These are phyloP conservation scores for Tulasnella sp. DNA, from an alignment of 768 basidiomycete species.

Conservation along the genomic window DNA sequence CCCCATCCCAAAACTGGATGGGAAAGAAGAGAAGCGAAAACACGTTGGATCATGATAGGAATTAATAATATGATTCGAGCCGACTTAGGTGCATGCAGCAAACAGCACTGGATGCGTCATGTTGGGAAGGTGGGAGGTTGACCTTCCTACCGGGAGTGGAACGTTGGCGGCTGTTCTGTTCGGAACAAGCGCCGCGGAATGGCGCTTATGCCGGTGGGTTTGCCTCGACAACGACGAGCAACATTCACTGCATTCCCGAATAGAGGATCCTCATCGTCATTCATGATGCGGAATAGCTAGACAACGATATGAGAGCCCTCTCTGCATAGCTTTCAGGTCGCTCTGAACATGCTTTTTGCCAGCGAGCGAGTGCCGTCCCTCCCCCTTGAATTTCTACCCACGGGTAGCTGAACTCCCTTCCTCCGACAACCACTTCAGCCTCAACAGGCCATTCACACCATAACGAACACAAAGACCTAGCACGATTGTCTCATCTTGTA, in stretches of 20 bases:
- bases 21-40: neutral
- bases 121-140: neutral
- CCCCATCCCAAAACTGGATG: neutral
- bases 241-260: neutral
- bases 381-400: neutral
- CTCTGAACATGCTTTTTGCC: neutral
- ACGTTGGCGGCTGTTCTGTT: neutral
- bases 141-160: neutral
- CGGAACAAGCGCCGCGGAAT: neutral
- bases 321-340: neutral
- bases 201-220: neutral
- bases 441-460: neutral
- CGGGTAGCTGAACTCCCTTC: neutral
- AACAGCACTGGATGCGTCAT: neutral
- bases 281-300: neutral
- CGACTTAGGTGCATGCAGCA: neutral
- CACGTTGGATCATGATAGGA: neutral
- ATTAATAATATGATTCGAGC: neutral
- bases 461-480: neutral
- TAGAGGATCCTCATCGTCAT: neutral
- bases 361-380: neutral
- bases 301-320: neutral
- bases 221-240: neutral
- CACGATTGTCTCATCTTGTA: neutral
- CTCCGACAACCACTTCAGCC: neutral